Percentiles rank a stretch among this genome's conserved stretches.
phyloP scores from a whole-genome alignment of 2,329 filamentous ascomycete genomes.

The Diaporthe aspalathi region DNA sequence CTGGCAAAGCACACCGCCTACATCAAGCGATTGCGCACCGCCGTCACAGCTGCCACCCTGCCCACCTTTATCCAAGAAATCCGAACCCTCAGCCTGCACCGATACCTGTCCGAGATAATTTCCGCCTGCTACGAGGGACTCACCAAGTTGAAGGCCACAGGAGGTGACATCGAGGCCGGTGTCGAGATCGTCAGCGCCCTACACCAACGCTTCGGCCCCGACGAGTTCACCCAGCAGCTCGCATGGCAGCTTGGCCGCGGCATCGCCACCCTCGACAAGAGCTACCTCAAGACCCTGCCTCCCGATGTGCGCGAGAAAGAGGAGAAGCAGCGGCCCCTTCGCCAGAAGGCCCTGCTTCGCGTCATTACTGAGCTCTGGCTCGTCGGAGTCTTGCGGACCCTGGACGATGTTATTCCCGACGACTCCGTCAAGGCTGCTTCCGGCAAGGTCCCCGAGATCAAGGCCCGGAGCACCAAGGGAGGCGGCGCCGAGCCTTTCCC shows the following conservation, averaged over 20 bases:
- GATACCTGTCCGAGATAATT: constrained; percentile 97
- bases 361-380: constrained; percentile 98
- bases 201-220: constrained; percentile 91
- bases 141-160: constrained; percentile 83
- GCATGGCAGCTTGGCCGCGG: constrained; percentile 94
- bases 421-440: constrained; percentile 71
- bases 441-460: constrained; percentile 72
- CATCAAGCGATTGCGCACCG: constrained; percentile 94
- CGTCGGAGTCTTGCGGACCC: constrained; percentile 84
- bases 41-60: constrained; percentile 82
- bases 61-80: constrained; percentile 91
- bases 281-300: constrained; percentile 79
- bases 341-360: constrained; percentile 86
- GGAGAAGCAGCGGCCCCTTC: constrained; percentile 89
- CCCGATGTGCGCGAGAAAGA: constrained; percentile 91
- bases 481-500: constrained; percentile 90
- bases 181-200: constrained; percentile 95
- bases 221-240: constrained; percentile 90
- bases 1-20: constrained; percentile 99
- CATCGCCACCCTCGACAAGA: constrained; percentile 90
- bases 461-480: constrained; percentile 69
- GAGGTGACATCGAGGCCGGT: constrained; percentile 90
- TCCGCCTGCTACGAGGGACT: constrained; percentile 95
- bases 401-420: constrained; percentile 75
- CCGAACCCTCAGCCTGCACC: constrained; percentile 88